phyloP scores from a whole-genome alignment of 164 flowering plant genomes.

The Magnolia changhungtana region DNA sequence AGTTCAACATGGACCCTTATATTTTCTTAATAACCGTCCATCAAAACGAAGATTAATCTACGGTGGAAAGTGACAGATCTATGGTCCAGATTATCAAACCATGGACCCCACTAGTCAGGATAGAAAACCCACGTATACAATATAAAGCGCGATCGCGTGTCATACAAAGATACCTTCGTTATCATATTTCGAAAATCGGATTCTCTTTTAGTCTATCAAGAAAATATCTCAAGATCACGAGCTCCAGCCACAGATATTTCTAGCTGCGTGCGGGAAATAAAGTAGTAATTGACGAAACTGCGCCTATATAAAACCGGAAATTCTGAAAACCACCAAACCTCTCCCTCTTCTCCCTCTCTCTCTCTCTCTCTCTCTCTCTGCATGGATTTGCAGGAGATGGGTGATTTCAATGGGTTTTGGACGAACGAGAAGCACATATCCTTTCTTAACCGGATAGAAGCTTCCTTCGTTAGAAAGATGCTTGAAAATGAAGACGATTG shows the following conservation, averaged over 20 bases:
- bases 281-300: not conserved
- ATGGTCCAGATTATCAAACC: not conserved
- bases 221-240: not conserved
- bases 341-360: not conserved
- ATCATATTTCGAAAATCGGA: not conserved
- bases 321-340: not conserved
- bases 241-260: not conserved
- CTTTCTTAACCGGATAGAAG: constrained; percentile 51
- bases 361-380: not conserved
- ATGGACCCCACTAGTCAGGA: not conserved
- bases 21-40: too few species aligned
- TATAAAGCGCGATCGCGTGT: too few species aligned
- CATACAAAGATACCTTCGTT: not conserved
- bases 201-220: not conserved
- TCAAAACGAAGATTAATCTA: too few species aligned
- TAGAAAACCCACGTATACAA: too few species aligned
- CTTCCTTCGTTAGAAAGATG: constrained; percentile 55
- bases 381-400: constrained; percentile 1
- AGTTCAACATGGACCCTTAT: too few species aligned
- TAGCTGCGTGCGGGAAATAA: not conserved
- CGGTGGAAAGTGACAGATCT: too few species aligned
- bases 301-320: not conserved
- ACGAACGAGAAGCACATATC: constrained; percentile 59
- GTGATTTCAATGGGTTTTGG: constrained; percentile 31
- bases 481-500: constrained; percentile 15